Evolutionary conservation across 2,329 filamentous ascomycete species (phyloP), one percentile per base, ranked within the genome.

Genomic region (Stagonosporopsis vannaccii): DNA sequence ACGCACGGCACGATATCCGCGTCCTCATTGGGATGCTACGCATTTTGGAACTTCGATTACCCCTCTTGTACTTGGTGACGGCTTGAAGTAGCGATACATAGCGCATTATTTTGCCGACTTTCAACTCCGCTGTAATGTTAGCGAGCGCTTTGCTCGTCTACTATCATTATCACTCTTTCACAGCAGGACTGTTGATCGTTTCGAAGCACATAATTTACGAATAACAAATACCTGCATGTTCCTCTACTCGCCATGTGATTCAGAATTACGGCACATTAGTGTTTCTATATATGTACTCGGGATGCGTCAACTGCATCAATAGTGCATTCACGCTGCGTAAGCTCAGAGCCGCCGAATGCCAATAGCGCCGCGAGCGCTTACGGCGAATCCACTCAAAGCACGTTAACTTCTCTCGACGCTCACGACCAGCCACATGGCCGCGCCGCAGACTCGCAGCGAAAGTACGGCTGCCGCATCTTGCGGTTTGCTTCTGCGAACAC

Each of bases 111-210:
- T 61, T 36, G 23, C 42, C 55, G 23, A 50, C 41, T 40, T 47
- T 61, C 37, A 36, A 45, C 56, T 62, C 59, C 61, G 57, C 58
- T 66, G 60, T 73, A 72, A 72, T 72, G 63, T 65, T 65, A 71
- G 71, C 71, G 68, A 69, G 69, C 69, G 66, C 69, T 35, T 59
- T 42, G 54, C 56, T 58, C 44, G 55, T 56, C 44, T 48, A 52
- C 39, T 50, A 52, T 59, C 43, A 59, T 52, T 58, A 54, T 57
- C 53, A 62, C 60, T 62, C 54, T 60, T 70, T 69, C 62, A 68
- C 72, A 75, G 72, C 72, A 69, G 71, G 72, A 72, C 72, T 75
- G 72, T 74, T 74, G 71, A 72, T 67, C 36, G 58, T 61, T 61
- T 41, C 26, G 17, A 48, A 39, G 36, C 55, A 49, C 19, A 56